Conservation (phyloP, 2,329 filamentous ascomycete genomes). For the Colletotrichum gloeosporioides region DNA sequence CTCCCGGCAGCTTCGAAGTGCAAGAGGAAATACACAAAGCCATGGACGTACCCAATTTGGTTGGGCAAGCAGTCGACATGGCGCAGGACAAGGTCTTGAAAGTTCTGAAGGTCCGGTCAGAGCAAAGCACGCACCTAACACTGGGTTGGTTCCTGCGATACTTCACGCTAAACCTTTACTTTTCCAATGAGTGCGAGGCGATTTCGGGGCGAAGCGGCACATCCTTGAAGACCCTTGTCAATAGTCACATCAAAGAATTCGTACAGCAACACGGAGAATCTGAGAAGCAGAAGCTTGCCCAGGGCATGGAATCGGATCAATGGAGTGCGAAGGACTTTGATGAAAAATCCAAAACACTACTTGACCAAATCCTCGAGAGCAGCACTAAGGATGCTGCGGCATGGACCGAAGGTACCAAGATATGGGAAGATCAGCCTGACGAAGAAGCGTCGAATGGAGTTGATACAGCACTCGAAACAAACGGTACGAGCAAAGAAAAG, state of each 20-base stretch:
- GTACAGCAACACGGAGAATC: constrained; percentile 73
- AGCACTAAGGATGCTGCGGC: constrained; percentile 73
- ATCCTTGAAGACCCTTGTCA: constrained; percentile 78
- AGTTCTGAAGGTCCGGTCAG: constrained; percentile 76
- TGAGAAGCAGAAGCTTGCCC: constrained; percentile 76
- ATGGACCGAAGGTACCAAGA: constrained; percentile 68
- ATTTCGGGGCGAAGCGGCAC: constrained; percentile 81
- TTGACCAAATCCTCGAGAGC: constrained; percentile 70
- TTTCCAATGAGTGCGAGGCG: constrained; percentile 86
- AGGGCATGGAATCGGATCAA: constrained; percentile 79
- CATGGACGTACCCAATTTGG: constrained; percentile 77
- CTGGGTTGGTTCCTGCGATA: constrained; percentile 78
- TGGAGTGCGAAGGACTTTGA: constrained; percentile 82
- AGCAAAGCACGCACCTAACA: constrained; percentile 73
- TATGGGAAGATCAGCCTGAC: constrained; percentile 51
- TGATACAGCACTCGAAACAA: constrained; percentile 44
- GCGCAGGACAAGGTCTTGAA: constrained; percentile 80
- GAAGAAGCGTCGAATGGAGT: constrained; percentile 18
- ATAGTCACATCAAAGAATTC: constrained; percentile 82
- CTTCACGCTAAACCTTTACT: constrained; percentile 81
- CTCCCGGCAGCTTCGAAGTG: constrained; percentile 47
- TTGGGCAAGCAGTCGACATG: constrained; percentile 81
- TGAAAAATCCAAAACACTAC: constrained; percentile 62
- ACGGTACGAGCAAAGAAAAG: constrained; percentile 65
- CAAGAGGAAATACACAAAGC: constrained; percentile 80